A percentile compares a stretch with the other conserved stretches of the same genome.
These are phyloP conservation scores for Sporisorium reilianum DNA, from an alignment of 1,284 basidiomycete species.

Conservation along the genomic window DNA sequence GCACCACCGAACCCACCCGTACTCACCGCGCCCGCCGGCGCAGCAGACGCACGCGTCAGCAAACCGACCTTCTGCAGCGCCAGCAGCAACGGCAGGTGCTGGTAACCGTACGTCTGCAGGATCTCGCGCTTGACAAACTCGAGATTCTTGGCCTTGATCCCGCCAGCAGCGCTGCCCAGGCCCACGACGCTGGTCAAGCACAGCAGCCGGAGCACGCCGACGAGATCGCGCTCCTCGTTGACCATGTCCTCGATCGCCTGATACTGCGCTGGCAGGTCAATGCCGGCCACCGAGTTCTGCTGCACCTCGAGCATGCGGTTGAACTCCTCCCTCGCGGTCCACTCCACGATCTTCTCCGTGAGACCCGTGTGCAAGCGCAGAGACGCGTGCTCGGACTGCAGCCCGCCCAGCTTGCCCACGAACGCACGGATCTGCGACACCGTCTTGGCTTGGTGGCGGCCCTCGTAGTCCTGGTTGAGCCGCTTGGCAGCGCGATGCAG, in stretches of 20 bases:
- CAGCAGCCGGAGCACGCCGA: constrained; percentile 76
- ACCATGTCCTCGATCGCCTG: constrained; percentile 63
- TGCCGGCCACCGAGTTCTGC: constrained; percentile 86
- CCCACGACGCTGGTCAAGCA: constrained; percentile 85
- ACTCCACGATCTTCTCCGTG: constrained; percentile 87
- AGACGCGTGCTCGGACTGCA: constrained; percentile 90
- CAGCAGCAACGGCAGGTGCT: constrained; percentile 85
- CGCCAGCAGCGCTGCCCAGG: constrained; percentile 72
- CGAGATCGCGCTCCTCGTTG: constrained; percentile 50
- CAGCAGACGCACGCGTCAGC: constrained; percentile 62
- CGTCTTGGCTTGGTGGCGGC: constrained; percentile 84
- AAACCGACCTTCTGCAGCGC: constrained; percentile 81
- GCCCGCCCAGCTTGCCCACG: constrained; percentile 89
- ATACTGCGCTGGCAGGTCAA: constrained; percentile 55
- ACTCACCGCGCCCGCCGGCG: constrained; percentile 8
- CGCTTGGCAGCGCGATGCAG: constrained; percentile 85
- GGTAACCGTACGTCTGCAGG: constrained; percentile 94
- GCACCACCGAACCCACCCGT: constrained; percentile 21
- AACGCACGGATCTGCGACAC: constrained; percentile 93
- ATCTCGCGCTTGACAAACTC: constrained; percentile 92
- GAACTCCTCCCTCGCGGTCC: constrained; percentile 84
- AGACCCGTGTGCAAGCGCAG: constrained; percentile 89
- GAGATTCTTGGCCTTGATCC: constrained; percentile 86
- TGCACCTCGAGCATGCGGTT: constrained; percentile 93
- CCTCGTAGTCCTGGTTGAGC: constrained; percentile 91